Base-by-base conservation (phyloP, 1,284 basidiomycete genomes). In the Phlebopus sp. region DNA sequence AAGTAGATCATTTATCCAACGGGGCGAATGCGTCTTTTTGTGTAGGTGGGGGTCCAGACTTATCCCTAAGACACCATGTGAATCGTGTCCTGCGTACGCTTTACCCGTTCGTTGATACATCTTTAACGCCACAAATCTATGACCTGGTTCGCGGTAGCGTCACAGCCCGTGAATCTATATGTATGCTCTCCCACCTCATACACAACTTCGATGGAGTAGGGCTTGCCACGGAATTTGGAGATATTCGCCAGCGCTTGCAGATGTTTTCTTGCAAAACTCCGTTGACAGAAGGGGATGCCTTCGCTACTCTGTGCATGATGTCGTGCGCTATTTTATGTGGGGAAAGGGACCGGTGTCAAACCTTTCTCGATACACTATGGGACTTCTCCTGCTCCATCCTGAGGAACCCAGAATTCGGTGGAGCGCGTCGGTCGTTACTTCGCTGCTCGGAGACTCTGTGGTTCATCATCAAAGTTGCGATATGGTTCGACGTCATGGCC, bases 401-500 rank as follows among this genome's bases (percentile, higher is more conserved):
- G 45, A 57, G 53, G 17, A 45, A 54, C 10, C 47, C 53, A 11
- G 46, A 41, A 13, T 66, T 55, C 56, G 63, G 60, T 37, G 70
- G 71, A 29, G 70, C 76, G n/a, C 66, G 70, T 52, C 71, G 73
- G 44, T 75, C 75, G 6, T 72, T 86, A 13, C 51, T 69, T 27
- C 52, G 50, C 9, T 81, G 78, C 55, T 55, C 59, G 17, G 70
- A 74, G 55, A 73, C 69, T 63, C 74, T 69, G 60, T 77, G 69
- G 30, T 90, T 89, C 64, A 82, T 91, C 56, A 76, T 90, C 64
- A 86, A 86, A 64, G 85, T 86, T 18, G 81, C 86, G 34, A 82
- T 92, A 51, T 91, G 89, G 89, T 90, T 89, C 59, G 89, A 92
- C 63, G 86, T 91, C 35, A 73, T 91, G 34, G 86, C 85, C 5